Conservation (phyloP, 768 basidiomycete species). For the Phaffia australis region DNA sequence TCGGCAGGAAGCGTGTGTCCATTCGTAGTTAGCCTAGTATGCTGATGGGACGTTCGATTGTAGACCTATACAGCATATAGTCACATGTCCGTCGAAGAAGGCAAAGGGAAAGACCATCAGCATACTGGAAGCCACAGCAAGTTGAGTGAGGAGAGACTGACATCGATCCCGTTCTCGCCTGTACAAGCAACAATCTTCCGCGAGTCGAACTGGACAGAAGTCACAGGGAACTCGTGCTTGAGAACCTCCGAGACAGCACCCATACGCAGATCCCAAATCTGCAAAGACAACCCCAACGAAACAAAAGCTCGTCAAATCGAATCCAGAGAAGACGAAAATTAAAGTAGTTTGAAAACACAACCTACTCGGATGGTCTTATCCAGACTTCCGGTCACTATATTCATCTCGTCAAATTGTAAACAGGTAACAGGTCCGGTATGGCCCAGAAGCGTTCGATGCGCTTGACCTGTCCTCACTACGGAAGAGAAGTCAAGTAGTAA, state of each 20-base stretch:
- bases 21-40: conserved; percentile 71
- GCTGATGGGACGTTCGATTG: conserved; percentile 85
- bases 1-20: conserved; percentile 88
- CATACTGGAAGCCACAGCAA: conserved; percentile 2
- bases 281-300: neutral
- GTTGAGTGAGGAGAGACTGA: conserved; percentile 34
- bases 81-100: neutral
- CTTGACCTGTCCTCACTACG: conserved; percentile 91
- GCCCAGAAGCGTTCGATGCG: conserved; percentile 81
- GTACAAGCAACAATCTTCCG: conserved; percentile 84
- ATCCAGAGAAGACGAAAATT: neutral
- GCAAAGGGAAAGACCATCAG: neutral
- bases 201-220: conserved; percentile 84
- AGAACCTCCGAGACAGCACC: conserved; percentile 81
- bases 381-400: conserved; percentile 82
- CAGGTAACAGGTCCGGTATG: conserved; percentile 90
- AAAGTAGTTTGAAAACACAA: conserved; percentile 11
- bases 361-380: conserved; percentile 83
- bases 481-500: conserved; percentile 1
- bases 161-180: conserved; percentile 88
- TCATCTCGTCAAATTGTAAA: conserved; percentile 87
- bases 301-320: neutral
- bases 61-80: conserved; percentile 52
- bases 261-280: conserved; percentile 96
- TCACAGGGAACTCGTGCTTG: conserved; percentile 80